A percentile compares a stretch with the other conserved stretches of the same genome.
Conservation (phyloP, 2,329 filamentous ascomycete species). For the Alternaria panax region DNA sequence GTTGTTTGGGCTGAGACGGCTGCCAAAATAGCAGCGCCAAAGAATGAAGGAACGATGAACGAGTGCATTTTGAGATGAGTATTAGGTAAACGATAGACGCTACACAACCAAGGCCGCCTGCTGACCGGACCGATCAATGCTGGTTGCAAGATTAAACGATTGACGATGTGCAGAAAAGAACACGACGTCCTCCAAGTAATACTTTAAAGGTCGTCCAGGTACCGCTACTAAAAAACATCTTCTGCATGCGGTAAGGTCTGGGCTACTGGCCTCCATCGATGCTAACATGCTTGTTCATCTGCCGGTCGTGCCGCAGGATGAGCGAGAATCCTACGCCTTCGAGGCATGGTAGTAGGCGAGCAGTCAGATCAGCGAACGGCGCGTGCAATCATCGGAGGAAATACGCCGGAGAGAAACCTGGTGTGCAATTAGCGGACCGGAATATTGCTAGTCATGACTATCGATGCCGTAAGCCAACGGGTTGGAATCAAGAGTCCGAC, state of each 20-base stretch:
- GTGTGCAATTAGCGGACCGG: not conserved
- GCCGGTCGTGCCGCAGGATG: not conserved
- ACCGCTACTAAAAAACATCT: not conserved
- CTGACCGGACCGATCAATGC: not conserved
- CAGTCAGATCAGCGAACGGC: not conserved
- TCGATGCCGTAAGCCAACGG: not conserved
- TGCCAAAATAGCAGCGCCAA: not conserved
- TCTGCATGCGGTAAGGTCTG: not conserved
- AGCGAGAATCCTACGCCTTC: not conserved
- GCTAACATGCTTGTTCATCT: not conserved
- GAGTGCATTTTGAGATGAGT: not conserved
- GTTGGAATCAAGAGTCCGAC: not conserved
- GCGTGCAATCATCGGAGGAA: not conserved
- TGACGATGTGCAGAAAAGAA: not conserved
- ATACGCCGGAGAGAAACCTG: not conserved
- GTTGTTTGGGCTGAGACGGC: slow-evolving; percentile 1
- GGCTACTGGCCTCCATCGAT: not conserved
- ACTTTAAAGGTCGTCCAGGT: not conserved
- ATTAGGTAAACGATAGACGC: not conserved
- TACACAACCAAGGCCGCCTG: not conserved
- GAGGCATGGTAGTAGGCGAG: not conserved
- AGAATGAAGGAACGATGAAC: not conserved
- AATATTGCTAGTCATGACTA: not conserved
- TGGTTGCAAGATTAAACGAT: not conserved
- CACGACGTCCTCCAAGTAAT: not conserved